A percentile compares a stretch with the other conserved stretches of the same genome.
Conservation (phyloP, 2,329 filamentous ascomycete species). For the Colletotrichum sublineola region DNA sequence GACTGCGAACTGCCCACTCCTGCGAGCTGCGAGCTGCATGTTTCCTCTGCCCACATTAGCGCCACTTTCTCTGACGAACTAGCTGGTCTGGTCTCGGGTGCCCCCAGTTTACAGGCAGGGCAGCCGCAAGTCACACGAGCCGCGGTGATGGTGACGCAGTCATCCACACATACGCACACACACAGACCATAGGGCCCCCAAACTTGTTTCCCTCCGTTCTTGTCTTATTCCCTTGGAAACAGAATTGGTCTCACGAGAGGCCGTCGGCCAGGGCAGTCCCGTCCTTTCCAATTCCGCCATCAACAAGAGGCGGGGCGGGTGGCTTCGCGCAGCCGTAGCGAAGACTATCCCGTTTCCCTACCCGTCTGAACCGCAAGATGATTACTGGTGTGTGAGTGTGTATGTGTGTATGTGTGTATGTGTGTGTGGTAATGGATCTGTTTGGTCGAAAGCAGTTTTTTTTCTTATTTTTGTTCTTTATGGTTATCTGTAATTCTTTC, state of each 20-base stretch:
- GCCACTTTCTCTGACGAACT: conserved; percentile 35
- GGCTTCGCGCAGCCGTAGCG: background rate
- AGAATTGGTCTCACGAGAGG: background rate
- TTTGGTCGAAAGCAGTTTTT: background rate
- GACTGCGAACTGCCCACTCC: conserved; percentile 13
- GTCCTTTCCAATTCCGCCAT: background rate
- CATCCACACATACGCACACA: conserved; percentile 15
- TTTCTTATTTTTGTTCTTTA: background rate
- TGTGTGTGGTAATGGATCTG: background rate
- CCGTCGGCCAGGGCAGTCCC: background rate
- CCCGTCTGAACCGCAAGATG: conserved; percentile 2
- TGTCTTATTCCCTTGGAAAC: background rate
- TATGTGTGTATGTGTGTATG: background rate
- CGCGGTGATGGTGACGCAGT: conserved; percentile 28
- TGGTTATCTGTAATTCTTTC: background rate
- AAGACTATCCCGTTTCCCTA: background rate
- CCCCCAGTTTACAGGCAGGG: conserved; percentile 31
- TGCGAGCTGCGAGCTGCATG: conserved; percentile 20
- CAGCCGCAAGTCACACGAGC: conserved; percentile 24
- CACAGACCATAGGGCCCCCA: background rate
- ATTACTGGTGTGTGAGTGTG: background rate
- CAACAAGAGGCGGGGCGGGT: background rate
- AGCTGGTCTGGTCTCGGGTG: conserved; percentile 12
- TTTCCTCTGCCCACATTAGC: conserved; percentile 40
- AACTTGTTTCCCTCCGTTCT: conserved; percentile 1